Conservation (phyloP, 2,329 filamentous ascomycete species). For the Zymoseptoria brevis region DNA sequence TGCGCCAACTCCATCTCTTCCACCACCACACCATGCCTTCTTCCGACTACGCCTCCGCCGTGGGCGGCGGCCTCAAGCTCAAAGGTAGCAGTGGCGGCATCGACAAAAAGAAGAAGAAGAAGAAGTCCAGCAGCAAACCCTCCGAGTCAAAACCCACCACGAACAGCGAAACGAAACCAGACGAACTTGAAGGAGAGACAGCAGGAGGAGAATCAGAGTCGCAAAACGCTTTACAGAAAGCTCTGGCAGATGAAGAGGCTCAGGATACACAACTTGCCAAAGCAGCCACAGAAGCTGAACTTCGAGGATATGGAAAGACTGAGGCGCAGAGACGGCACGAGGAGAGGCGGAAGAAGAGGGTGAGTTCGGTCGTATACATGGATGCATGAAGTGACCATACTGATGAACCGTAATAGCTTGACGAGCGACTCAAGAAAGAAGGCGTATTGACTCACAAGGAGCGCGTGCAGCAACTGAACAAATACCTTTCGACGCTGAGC, state of each 20-base stretch:
- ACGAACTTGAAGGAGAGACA: constrained; percentile 23
- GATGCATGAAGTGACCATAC: not conserved
- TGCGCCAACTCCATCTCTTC: not conserved
- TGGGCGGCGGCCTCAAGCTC: constrained; percentile 71
- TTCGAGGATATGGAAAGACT: constrained; percentile 53
- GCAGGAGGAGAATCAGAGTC: constrained; percentile 23
- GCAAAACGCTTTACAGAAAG: constrained; percentile 20
- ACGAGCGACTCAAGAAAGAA: constrained; percentile 73
- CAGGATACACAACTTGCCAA: constrained; percentile 3
- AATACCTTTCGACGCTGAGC: constrained; percentile 81
- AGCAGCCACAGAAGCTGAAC: constrained; percentile 23
- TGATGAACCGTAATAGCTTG: constrained; percentile 48
- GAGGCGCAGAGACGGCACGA: constrained; percentile 76
- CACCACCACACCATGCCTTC: constrained; percentile 49
- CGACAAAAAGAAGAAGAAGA: constrained; percentile 60
- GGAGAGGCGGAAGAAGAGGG: constrained; percentile 71
- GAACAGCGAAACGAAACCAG: constrained; percentile 21
- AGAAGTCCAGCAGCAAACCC: constrained; percentile 15
- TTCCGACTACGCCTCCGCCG: constrained; percentile 63
- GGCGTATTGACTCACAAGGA: constrained; percentile 95
- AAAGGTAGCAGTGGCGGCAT: constrained; percentile 64
- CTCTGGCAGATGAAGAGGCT: constrained; percentile 30
- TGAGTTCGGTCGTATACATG: constrained; percentile 38
- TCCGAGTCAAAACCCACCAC: constrained; percentile 8
- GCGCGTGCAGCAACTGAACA: constrained; percentile 85